Evolutionary conservation across 495 filamentous ascomycete species (phyloP).

Genomic region (Rostrohypoxylon terebratum): DNA sequence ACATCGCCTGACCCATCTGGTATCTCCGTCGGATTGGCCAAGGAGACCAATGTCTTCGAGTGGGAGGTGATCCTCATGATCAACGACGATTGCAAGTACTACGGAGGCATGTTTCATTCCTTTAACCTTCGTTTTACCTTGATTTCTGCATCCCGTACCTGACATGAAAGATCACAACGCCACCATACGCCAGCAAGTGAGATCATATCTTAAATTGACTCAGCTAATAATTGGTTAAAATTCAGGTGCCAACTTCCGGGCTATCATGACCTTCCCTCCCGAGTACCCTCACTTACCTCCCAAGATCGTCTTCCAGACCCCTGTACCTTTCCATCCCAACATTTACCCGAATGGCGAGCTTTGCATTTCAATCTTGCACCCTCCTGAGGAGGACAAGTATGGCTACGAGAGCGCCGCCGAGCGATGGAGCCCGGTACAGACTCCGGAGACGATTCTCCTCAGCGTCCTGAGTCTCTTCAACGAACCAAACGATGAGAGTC

Average conservation of each 20-base stretch:
- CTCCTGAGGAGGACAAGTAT: slow-evolving; percentile 94
- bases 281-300: slow-evolving; percentile 92
- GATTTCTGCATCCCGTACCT: neutral
- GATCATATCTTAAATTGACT: neutral
- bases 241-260: slow-evolving; percentile 88
- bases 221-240: slow-evolving; percentile 14
- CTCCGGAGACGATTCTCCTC: slow-evolving; percentile 92
- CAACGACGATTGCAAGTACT: slow-evolving; percentile 93
- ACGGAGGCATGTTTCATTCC: slow-evolving; percentile 75
- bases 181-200: neutral
- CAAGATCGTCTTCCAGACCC: slow-evolving; percentile 87
- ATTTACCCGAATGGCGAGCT: slow-evolving; percentile 91
- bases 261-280: slow-evolving; percentile 78
- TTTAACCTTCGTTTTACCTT: neutral
- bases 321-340: slow-evolving; percentile 93
- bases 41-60: slow-evolving; percentile 91
- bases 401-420: slow-evolving; percentile 94
- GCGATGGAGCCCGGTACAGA: slow-evolving; percentile 97
- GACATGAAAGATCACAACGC: neutral
- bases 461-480: slow-evolving; percentile 94
- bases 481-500: slow-evolving; percentile 93
- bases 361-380: slow-evolving; percentile 97
- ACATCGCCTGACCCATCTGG: slow-evolving; percentile 89
- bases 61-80: slow-evolving; percentile 99
- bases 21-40: slow-evolving; percentile 90